Percentiles rank a stretch among this genome's conserved stretches.
These are phyloP conservation scores for Lentinula edodes DNA, from an alignment of 768 basidiomycete genomes.

Conservation along the genomic window DNA sequence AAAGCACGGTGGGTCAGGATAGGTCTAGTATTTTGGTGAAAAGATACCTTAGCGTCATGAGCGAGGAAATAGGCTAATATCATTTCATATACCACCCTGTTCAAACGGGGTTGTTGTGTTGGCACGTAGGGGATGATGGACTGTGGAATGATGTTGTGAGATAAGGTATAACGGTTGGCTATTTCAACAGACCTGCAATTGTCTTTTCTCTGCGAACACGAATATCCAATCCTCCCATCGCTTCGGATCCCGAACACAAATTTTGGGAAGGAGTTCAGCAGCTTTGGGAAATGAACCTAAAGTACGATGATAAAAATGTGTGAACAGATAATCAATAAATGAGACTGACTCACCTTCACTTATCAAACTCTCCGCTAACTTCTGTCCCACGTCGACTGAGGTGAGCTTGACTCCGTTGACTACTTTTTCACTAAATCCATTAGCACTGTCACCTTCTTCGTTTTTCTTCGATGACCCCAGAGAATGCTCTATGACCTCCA, in stretches of 20 bases:
- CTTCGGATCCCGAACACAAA: slow-evolving; percentile 72
- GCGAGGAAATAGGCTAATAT: slow-evolving; percentile 81
- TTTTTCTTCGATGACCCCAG: slow-evolving; percentile 15
- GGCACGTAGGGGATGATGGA: slow-evolving; percentile 88
- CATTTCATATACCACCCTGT: slow-evolving; percentile 90
- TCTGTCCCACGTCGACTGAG: slow-evolving; percentile 71
- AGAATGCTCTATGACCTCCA: slow-evolving; percentile 59
- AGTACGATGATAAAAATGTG: neutral
- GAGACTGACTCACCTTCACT: slow-evolving; percentile 51
- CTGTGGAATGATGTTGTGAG: slow-evolving; percentile 29
- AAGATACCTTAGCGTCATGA: slow-evolving; percentile 62
- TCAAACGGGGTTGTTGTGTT: slow-evolving; percentile 72
- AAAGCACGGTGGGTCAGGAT: neutral
- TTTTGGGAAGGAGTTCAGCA: slow-evolving; percentile 77
- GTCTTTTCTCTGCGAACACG: slow-evolving; percentile 73
- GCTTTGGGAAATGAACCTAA: slow-evolving; percentile 65
- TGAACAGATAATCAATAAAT: neutral
- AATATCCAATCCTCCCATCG: slow-evolving; percentile 98
- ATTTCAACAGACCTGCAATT: slow-evolving; percentile 54
- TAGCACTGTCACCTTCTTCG: neutral
- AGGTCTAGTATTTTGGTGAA: slow-evolving; percentile 2
- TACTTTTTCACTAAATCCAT: slow-evolving; percentile 18
- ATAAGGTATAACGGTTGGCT: slow-evolving; percentile 1
- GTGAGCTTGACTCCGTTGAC: slow-evolving; percentile 38
- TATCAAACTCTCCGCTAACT: slow-evolving; percentile 84